phyloP scores from a whole-genome alignment of 1,284 basidiomycete genomes.

The Rhodotorula sp. region DNA sequence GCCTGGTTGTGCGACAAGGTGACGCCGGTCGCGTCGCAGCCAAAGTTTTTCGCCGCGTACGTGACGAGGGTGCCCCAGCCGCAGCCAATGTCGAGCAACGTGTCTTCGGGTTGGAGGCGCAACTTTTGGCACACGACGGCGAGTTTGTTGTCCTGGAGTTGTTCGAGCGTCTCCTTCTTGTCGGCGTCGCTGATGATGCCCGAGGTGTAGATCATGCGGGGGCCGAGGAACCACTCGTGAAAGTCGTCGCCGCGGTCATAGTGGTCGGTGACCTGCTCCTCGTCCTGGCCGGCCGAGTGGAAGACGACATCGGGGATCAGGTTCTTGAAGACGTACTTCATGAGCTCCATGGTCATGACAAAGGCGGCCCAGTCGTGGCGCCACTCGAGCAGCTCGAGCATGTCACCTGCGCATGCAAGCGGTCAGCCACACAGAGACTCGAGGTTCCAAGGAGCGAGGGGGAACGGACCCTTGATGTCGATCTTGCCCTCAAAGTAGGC shows the following conservation, averaged over 20 bases:
- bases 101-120: constrained; percentile 75
- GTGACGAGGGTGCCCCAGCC: constrained; percentile 96
- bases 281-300: constrained; percentile 87
- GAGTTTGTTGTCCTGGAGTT: constrained; percentile 98
- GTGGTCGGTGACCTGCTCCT: constrained; percentile 92
- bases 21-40: constrained; percentile 90
- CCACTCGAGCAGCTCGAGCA: constrained; percentile 89
- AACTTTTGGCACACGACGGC: constrained; percentile 93
- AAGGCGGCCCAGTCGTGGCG: constrained; percentile 95
- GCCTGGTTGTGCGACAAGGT: constrained; percentile 90
- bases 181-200: constrained; percentile 79
- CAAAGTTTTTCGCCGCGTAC: constrained; percentile 96
- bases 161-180: constrained; percentile 81
- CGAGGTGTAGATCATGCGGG: constrained; percentile 96
- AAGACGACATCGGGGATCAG: constrained; percentile 90
- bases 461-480: constrained; percentile 77
- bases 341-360: constrained; percentile 75
- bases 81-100: constrained; percentile 90
- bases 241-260: constrained; percentile 98
- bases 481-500: constrained; percentile 96
- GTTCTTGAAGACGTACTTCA: constrained; percentile 88
- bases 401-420: constrained; percentile 63
- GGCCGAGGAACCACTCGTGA: constrained; percentile 72
- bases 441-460: no score
- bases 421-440: no score